phyloP scores from a whole-genome alignment of 2,329 filamentous ascomycete genomes.

The Xenosphaeropsis pyriputrescens region DNA sequence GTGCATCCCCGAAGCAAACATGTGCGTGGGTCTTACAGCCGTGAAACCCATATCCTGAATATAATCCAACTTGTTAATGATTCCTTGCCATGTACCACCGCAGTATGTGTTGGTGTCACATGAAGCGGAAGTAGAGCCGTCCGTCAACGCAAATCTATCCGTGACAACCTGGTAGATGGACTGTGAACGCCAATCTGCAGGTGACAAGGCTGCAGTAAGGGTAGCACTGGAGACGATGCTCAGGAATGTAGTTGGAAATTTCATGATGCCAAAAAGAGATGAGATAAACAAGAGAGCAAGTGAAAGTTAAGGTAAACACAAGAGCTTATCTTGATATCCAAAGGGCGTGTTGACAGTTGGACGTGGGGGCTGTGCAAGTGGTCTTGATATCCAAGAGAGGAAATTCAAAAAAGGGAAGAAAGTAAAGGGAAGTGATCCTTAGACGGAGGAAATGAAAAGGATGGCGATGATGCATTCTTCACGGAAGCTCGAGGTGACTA shows the following conservation, averaged over 20 bases:
- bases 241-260: constrained; percentile 3
- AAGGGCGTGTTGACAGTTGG: too few relatives aligned
- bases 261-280: constrained; percentile 5
- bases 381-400: too few relatives aligned
- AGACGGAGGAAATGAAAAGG: too few relatives aligned
- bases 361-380: too few relatives aligned
- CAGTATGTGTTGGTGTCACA: constrained; percentile 24
- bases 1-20: neutral
- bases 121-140: constrained; percentile 15
- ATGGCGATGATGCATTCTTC: too few relatives aligned
- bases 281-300: neutral
- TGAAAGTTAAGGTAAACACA: neutral
- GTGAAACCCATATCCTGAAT: constrained; percentile 26
- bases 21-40: constrained; percentile 10
- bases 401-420: too few relatives aligned
- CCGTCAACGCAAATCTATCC: constrained; percentile 27
- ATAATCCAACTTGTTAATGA: constrained; percentile 24
- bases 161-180: constrained; percentile 30
- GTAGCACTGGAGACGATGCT: constrained; percentile 1
- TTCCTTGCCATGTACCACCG: constrained; percentile 28
- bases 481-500: too few relatives aligned
- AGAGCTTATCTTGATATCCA: too few relatives aligned
- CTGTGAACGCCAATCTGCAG: constrained; percentile 22
- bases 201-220: constrained; percentile 7
- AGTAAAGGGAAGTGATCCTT: too few relatives aligned